These are phyloP conservation scores for Phlyctochytrium bullatum DNA, from an alignment of 192 early-diverging fungal species.

Conservation along the genomic window DNA sequence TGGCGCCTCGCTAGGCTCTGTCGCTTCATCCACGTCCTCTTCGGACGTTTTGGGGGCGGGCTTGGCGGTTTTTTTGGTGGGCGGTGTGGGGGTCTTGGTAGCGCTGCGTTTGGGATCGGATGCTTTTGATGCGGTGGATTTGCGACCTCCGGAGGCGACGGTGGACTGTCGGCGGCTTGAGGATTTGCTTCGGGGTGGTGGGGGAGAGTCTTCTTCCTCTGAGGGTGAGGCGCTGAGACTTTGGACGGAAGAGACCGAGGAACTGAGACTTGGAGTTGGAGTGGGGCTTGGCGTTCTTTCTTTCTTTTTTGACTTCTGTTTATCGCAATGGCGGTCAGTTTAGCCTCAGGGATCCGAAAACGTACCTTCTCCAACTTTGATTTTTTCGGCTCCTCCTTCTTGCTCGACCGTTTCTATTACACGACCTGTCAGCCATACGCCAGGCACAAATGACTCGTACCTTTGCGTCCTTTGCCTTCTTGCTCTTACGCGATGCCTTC, in stretches of 20 bases:
- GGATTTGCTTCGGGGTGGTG: no score
- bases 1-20: no score
- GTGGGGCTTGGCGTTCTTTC: neutral
- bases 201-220: neutral
- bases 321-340: neutral
- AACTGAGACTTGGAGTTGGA: neutral
- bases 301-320: neutral
- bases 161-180: no score
- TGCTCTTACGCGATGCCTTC: no score
- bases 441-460: no score
- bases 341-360: neutral
- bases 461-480: no score
- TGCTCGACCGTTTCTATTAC: neutral
- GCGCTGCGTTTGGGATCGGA: no score
- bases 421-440: no score
- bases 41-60: neutral
- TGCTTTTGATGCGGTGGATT: no score
- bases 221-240: slow-evolving; percentile 1
- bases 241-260: neutral
- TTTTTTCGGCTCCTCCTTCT: neutral
- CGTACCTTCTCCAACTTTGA: neutral
- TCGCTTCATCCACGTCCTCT: no score
- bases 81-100: neutral
- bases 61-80: neutral
- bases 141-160: no score